Evolutionary conservation across 2,329 filamentous ascomycete species (phyloP), one percentile per base, ranked within the genome.

Genomic region (Colletotrichum sp.): DNA sequence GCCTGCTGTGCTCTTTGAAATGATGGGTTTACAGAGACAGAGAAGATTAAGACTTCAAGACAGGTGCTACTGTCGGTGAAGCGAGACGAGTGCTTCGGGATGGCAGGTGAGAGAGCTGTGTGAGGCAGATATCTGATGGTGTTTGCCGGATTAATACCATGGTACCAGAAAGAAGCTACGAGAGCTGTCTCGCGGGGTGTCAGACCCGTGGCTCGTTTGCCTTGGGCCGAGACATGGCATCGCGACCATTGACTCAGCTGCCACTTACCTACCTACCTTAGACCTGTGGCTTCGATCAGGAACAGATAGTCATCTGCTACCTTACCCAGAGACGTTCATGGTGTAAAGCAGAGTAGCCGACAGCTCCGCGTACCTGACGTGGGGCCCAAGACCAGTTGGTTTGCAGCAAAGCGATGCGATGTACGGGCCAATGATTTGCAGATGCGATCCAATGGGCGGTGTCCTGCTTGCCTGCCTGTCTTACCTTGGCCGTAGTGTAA

Each of bases 161-260:
- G 4, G 36, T 38, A 38, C 18, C 6, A 12, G 32, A 38, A 36
- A 21, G n/a, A 36, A 32, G 30, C 30, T 24, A n/a, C 5, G 26
- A 8, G 21, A 63, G 61, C 14, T 63, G 61, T 63, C 61, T 63
- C n/a, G 24, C 61, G 7, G 61, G n/a, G 34, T 63, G 24, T n/a
- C 34, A 26, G n/a, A 21, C 21, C 21, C 13, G 34, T 38, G 61
- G 32, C 36, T 63, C 59, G 59, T 36, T 14, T 63, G n/a, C 32
- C 18, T 36, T 63, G 30, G 32, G 34, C 32, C 8, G 21, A 63
- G 61, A 63, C 34, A 43, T 36, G 34, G 61, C 61, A 21, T 63
- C 21, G 30, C 43, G 28, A 21, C 59, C 34, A 8, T 38, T 32
- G 24, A 59, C 12, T 3, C 5, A 30, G 16, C 3, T 30, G 9